Conservation (phyloP, 2,329 filamentous ascomycete genomes). For the Neofusicoccum umdonicola region DNA sequence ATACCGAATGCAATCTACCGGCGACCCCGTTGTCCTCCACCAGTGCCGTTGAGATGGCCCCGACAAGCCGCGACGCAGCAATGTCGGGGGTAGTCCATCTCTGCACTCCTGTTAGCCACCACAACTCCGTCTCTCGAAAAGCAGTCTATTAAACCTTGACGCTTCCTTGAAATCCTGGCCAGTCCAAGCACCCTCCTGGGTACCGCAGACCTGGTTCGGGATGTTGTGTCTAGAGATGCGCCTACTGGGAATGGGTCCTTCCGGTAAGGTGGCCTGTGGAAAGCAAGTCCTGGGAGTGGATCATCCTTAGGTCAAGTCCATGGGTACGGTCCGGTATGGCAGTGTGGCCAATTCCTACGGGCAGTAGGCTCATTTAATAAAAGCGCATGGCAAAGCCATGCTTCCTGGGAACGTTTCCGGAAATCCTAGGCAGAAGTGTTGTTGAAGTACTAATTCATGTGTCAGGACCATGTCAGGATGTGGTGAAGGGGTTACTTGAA, state of each 20-base stretch:
- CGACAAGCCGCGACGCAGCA: conserved; percentile 10
- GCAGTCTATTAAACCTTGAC: neutral
- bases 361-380: conserved; percentile 9
- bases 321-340: neutral
- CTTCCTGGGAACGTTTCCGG: conserved; percentile 7
- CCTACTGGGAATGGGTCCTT: conserved; percentile 8
- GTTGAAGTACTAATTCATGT: neutral
- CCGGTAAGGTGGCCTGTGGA: neutral
- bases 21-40: neutral
- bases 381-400: conserved; percentile 15
- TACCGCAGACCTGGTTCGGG: neutral
- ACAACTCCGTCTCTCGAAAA: neutral
- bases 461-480: neutral
- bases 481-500: neutral
- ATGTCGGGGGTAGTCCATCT: conserved; percentile 6
- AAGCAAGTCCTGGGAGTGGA: neutral
- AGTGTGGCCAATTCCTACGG: conserved; percentile 13
- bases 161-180: neutral
- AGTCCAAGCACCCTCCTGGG: neutral
- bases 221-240: neutral
- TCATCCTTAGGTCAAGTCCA: conserved; percentile 6
- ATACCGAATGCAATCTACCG: neutral
- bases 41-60: conserved; percentile 9
- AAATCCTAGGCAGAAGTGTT: conserved; percentile 4
- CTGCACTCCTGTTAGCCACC: neutral